Base-by-base conservation (phyloP, 257 asterid species). In the Solanum tacnaense region DNA sequence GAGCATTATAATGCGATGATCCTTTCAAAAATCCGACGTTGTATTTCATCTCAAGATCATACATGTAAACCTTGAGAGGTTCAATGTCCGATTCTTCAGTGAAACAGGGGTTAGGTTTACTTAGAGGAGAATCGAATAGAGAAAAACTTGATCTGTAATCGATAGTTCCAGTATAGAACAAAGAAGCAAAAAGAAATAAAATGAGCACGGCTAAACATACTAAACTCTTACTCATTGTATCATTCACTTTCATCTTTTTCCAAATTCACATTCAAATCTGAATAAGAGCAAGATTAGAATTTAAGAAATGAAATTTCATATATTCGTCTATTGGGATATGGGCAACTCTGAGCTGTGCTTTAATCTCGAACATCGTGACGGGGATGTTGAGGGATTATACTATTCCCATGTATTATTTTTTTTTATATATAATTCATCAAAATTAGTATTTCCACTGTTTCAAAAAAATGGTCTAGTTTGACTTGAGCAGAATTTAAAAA, bases 21-120 rank as follows among this genome's bases (percentile, higher is more conserved):
- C 87, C 88, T 39, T 70, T 75, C 84, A 92, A 86, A 91, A 92
- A 89, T 20, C 93, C 94, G 11, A 91, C 89, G 84, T 92, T 90
- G 89, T 91, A 92, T 78, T 91, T 86, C 73, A 89, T 84, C 6
- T 93, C 93, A 8, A 92, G 89, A 76, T 91, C 93, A 83, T 92
- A 92, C 94, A 92, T 90, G 89, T 90, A 92, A 23, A 92, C 91
- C 52, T 78, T 89, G 13, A 91, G 83, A 20, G 92, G 92, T 4
- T 84, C 31, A 62, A 62, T 62, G 31, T n/a, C 84, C 36, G 85
- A 78, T 34, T 89, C 87, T 34, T 89, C 87, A 74, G 71, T 31
- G 83, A 52, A 52, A 65, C 92, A 90, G 58, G 88, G 88, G 15
- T 90, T 38, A 23, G 79, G 18, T 87, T 90, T 88, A 36, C 82